Conservation (phyloP, 306 rosid genomes). For the Cucurbita pepo region DNA sequence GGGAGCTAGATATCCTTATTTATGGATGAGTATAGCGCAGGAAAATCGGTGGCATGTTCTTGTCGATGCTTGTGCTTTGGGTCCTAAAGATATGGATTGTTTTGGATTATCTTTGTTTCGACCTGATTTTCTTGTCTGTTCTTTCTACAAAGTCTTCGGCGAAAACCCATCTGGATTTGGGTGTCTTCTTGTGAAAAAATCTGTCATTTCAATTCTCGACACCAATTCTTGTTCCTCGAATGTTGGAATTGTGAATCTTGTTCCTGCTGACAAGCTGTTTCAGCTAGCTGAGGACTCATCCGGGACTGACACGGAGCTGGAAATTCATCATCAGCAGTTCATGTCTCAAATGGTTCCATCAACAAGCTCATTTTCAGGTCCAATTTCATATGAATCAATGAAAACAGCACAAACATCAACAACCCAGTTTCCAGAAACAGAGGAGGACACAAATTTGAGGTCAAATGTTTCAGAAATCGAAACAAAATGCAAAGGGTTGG, state of each 20-base stretch:
- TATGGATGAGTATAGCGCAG: slow-evolving; percentile 80
- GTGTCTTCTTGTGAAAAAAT: slow-evolving; percentile 69
- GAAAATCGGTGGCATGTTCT: slow-evolving; percentile 82
- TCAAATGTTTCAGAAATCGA: slow-evolving; percentile 10
- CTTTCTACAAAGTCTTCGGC: slow-evolving; percentile 78
- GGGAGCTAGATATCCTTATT: slow-evolving; percentile 76
- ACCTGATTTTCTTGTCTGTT: slow-evolving; percentile 71
- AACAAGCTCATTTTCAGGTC: slow-evolving; percentile 57
- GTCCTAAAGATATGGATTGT: slow-evolving; percentile 86
- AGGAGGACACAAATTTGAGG: not conserved
- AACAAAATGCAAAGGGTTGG: slow-evolving; percentile 51
- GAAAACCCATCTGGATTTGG: slow-evolving; percentile 96
- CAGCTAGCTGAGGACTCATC: slow-evolving; percentile 40
- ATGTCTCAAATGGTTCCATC: slow-evolving; percentile 6
- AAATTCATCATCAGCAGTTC: slow-evolving; percentile 10
- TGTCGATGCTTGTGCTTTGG: slow-evolving; percentile 80
- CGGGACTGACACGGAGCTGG: slow-evolving; percentile 25
- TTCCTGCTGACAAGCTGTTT: slow-evolving; percentile 25
- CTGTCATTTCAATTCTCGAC: slow-evolving; percentile 38
- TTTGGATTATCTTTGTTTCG: slow-evolving; percentile 66
- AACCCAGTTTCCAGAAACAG: slow-evolving; percentile 8
- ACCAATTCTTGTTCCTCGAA: slow-evolving; percentile 13
- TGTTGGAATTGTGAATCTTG: slow-evolving; percentile 65
- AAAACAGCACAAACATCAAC: not conserved
- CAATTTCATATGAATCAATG: slow-evolving; percentile 9